These are phyloP conservation scores for Chimonanthus salicifolius DNA, from an alignment of 164 flowering plant species.

Conservation along the genomic window DNA sequence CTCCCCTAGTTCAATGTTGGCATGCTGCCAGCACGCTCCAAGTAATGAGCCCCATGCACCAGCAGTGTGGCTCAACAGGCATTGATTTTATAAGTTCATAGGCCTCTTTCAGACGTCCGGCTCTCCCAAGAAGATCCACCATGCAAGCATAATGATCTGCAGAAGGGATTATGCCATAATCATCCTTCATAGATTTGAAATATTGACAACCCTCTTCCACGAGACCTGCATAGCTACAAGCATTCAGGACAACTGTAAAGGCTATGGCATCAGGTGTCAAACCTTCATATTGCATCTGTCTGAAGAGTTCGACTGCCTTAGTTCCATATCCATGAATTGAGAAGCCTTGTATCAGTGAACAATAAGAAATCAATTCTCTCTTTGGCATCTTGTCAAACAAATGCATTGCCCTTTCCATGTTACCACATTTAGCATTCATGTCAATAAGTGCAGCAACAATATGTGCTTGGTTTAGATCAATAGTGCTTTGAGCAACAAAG, in stretches of 20 bases:
- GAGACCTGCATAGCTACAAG: conserved; percentile 15
- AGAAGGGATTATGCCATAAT: conserved; percentile 10
- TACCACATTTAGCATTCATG: conserved; percentile 21
- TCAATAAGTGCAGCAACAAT: conserved; percentile 12
- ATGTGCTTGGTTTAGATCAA: conserved; percentile 7
- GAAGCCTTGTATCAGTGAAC: conserved; percentile 14
- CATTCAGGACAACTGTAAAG: conserved; percentile 12
- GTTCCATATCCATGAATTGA: conserved; percentile 15
- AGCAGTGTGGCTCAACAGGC: conserved; percentile 15
- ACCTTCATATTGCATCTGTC: conserved; percentile 13
- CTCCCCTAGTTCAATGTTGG: conserved; percentile 16
- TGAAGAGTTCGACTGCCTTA: conserved; percentile 12
- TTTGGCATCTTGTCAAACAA: conserved; percentile 7
- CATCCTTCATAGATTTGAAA: conserved; percentile 11
- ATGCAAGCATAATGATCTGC: conserved; percentile 18
- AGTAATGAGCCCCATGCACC: conserved; percentile 20
- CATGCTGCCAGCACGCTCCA: conserved; percentile 15
- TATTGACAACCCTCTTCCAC: conserved; percentile 14
- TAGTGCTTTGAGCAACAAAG: background rate
- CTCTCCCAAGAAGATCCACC: conserved; percentile 15
- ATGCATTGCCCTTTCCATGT: conserved; percentile 16
- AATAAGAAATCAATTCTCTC: conserved; percentile 13
- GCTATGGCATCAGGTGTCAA: conserved; percentile 11
- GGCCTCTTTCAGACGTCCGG: conserved; percentile 9
- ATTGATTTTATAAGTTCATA: conserved; percentile 13